These are phyloP conservation scores for Lentinula novae-zelandiae DNA, from an alignment of 1,284 basidiomycete species.

Conservation along the genomic window DNA sequence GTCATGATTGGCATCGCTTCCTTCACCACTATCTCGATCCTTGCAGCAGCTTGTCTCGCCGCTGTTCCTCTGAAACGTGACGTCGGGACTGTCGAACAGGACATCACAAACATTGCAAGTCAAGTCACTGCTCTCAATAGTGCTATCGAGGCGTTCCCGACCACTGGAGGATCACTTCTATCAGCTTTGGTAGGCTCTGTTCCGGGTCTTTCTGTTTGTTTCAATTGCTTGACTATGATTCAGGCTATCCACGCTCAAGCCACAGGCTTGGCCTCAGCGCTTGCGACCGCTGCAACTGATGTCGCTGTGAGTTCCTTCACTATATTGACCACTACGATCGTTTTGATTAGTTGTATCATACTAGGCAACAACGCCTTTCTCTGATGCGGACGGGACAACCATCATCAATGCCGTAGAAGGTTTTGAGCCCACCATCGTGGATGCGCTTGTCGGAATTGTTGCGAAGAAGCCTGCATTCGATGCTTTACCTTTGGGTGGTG, in stretches of 20 bases:
- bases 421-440: constrained; percentile 25
- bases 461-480: constrained; percentile 28
- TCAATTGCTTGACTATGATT: not conserved
- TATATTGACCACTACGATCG: not conserved
- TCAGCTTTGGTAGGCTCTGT: constrained; percentile 24
- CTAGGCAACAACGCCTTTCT: constrained; percentile 14
- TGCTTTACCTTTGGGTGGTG: constrained; percentile 10
- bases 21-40: constrained; percentile 11
- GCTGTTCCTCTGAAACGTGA: constrained; percentile 17
- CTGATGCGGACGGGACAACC: constrained; percentile 20
- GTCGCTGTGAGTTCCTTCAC: constrained; percentile 18
- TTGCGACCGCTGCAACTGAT: constrained; percentile 27
- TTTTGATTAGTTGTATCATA: not conserved
- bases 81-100: constrained; percentile 25
- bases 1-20: not conserved
- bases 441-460: constrained; percentile 25
- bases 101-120: constrained; percentile 25
- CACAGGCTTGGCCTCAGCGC: constrained; percentile 19
- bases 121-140: constrained; percentile 27
- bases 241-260: constrained; percentile 26
- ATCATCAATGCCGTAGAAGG: constrained; percentile 24
- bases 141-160: constrained; percentile 27
- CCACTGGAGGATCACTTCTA: constrained; percentile 25
- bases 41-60: constrained; percentile 9
- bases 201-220: not conserved